Base-by-base conservation (phyloP, 768 basidiomycete genomes). In the Grammothele lineata region DNA sequence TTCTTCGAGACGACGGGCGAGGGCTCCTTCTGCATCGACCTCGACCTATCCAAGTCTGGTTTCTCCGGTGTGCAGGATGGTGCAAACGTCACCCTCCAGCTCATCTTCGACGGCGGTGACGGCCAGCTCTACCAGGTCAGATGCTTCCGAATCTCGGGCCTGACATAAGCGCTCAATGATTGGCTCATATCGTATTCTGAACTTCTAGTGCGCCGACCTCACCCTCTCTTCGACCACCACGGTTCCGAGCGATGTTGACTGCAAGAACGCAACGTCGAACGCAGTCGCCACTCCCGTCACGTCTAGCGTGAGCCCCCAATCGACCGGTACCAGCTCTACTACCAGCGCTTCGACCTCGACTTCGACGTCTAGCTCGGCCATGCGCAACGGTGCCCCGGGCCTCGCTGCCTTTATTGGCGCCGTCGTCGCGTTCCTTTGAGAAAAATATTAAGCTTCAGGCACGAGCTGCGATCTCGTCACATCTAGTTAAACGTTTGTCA, bases 171-270 rank as follows among this genome's bases (percentile, higher is more conserved):
- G 23, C 24, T 11, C 9, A 26, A 4, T 12, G 14, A 25, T 24
- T 39, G 38, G 17, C 38, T 26, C 14, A 25, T 4, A 17, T 14
- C 7, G 15, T 5, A 14, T 5, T 40, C 23, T 5, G 14, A 5
- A n/a, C n/a, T n/a, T 24, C 6, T 58, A 92, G 85, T 93, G 90
- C 60, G 76, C 91, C 30, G 92, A 93, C 66, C 63, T 93, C 56
- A 81, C 83, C 17, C 68, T 94, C 25, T 75, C 81, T 34, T 74
- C 68, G 17, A 74, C 62, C 57, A 70, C 71, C 52, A 74, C 69
- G 15, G 66, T 80, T 25, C 72, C 81, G 1, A 66, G 74, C 26
- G 73, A 68, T 45, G 59, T 65, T 17, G 24, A 59, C 14, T 73
- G 74, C 60, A 43, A 64, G 14, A 72, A 68, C 42, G 54, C 66